Percentiles rank a stretch among this genome's conserved stretches.
These are phyloP conservation scores for Blyttiomyces sp. DNA, from an alignment of 371 early-diverging fungal species.

Conservation along the genomic window DNA sequence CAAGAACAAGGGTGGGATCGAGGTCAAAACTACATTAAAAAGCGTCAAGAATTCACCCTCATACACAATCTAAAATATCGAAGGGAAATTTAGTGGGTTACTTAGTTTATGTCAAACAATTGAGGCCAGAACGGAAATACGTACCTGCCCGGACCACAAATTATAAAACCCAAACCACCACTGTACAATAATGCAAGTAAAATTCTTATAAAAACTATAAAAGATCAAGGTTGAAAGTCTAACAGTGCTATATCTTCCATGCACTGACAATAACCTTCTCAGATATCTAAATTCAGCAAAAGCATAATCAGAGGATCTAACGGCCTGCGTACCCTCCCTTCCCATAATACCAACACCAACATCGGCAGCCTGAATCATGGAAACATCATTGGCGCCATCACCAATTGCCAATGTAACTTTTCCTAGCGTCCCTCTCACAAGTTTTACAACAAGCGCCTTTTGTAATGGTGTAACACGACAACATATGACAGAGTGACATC, in stretches of 20 bases:
- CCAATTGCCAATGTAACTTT: conserved; percentile 91
- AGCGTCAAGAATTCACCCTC: too few relatives aligned
- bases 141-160: too few relatives aligned
- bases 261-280: conserved; percentile 62
- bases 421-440: conserved; percentile 75
- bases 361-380: conserved; percentile 80
- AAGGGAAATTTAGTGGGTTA: too few relatives aligned
- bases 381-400: conserved; percentile 96
- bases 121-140: too few relatives aligned
- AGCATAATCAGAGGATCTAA: conserved; percentile 86
- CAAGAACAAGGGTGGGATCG: too few relatives aligned
- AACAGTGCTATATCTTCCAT: conserved; percentile 48
- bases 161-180: too few relatives aligned
- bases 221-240: conserved; percentile 72
- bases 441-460: conserved; percentile 94
- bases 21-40: too few relatives aligned
- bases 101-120: too few relatives aligned
- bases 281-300: conserved; percentile 88
- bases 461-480: conserved; percentile 99
- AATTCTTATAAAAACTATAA: conserved; percentile 76
- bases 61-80: too few relatives aligned
- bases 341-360: conserved; percentile 93
- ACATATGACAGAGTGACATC: conserved; percentile 90
- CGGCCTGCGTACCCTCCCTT: conserved; percentile 88
- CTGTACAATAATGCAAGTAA: too few relatives aligned